Evolutionary conservation across 148 eudicot species (phyloP).

Genomic region (Talinum fruticosum): DNA sequence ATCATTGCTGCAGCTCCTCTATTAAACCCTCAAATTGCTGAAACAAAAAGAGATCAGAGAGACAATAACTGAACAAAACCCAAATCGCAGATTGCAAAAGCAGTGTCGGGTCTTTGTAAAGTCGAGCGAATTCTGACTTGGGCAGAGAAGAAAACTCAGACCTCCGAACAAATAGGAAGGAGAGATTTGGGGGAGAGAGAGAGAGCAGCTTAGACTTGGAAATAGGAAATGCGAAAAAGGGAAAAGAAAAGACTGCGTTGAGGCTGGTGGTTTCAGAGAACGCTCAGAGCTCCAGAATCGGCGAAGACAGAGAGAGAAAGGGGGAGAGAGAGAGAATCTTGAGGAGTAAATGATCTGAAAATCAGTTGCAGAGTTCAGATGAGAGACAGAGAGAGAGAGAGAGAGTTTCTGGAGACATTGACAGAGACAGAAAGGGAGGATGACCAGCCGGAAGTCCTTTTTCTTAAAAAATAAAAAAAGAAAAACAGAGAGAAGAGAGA

Average conservation of each 20-base stretch:
- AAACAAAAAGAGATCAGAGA: background rate
- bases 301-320: slow-evolving; percentile 22
- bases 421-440: slow-evolving; percentile 9
- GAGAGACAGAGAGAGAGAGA: slow-evolving; percentile 14
- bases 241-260: background rate
- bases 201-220: background rate
- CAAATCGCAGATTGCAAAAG: background rate
- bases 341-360: slow-evolving; percentile 8
- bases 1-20: slow-evolving; percentile 3
- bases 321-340: slow-evolving; percentile 12
- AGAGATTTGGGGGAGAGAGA: no score
- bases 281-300: slow-evolving; percentile 11
- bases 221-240: background rate
- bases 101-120: slow-evolving; percentile 11
- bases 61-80: no score
- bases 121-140: slow-evolving; percentile 32
- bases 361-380: slow-evolving; percentile 31
- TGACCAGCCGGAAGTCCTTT: background rate
- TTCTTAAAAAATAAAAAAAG: background rate
- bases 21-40: background rate
- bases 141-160: slow-evolving; percentile 10
- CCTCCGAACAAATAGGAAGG: background rate
- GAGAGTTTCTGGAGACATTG: slow-evolving; percentile 5
- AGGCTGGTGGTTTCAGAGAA: slow-evolving; percentile 9
- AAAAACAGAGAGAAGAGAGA: background rate